Conservation (phyloP, 176 grass and related monocot genomes). For the Lolium perenne region DNA sequence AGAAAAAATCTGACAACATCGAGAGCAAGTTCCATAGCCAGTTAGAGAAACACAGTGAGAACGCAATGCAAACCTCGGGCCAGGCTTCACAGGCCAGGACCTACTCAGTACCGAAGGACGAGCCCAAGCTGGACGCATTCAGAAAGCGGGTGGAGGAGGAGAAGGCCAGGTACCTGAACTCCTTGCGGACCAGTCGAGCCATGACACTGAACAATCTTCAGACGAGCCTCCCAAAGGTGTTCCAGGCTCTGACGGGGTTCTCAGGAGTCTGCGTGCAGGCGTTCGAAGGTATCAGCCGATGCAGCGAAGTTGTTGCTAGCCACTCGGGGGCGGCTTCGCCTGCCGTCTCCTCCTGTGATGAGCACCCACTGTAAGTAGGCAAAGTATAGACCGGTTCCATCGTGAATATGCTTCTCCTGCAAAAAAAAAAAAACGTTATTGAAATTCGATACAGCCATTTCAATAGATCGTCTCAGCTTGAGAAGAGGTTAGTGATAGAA, state of each 20-base stretch:
- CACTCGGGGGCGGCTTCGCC: conserved; percentile 58
- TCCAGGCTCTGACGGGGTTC: conserved; percentile 85
- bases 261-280: conserved; percentile 63
- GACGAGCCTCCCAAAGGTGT: conserved; percentile 88
- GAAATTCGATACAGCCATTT: conserved; percentile 42
- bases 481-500: conserved; percentile 21
- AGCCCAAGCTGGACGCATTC: conserved; percentile 66
- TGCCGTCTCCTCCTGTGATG: conserved; percentile 47
- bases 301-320: conserved; percentile 48
- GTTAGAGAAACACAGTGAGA: conserved; percentile 67
- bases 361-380: conserved; percentile 69
- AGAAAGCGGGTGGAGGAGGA: conserved; percentile 83
- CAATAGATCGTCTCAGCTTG: conserved; percentile 10
- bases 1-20: conserved; percentile 69
- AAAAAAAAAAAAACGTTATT: conserved; percentile 37
- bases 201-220: conserved; percentile 87
- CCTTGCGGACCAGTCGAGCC: conserved; percentile 70
- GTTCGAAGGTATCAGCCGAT: conserved; percentile 82
- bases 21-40: conserved; percentile 57
- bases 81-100: conserved; percentile 46
- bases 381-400: conserved; percentile 50
- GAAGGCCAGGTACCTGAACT: conserved; percentile 78
- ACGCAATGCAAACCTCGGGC: conserved; percentile 39
- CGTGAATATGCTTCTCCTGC: conserved; percentile 49
- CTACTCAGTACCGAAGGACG: conserved; percentile 49